Conservation (phyloP, 176 grass and related monocot genomes). For the Themeda triandra region DNA sequence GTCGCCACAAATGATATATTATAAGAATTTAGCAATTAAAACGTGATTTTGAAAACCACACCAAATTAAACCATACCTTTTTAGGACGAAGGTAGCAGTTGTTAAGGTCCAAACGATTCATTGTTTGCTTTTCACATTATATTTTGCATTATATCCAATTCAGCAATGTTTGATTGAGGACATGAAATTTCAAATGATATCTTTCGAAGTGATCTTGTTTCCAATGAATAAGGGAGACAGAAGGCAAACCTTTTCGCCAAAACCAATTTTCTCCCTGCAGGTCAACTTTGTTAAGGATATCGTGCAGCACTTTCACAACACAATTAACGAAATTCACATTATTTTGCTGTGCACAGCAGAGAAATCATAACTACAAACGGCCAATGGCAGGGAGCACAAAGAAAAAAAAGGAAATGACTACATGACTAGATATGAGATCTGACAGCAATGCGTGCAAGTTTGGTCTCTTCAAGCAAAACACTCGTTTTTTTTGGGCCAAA, state of each 20-base stretch:
- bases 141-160: neutral
- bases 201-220: neutral
- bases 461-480: neutral
- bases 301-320: neutral
- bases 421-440: neutral
- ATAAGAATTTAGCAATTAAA: neutral
- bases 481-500: neutral
- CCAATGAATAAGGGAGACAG: neutral
- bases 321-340: neutral
- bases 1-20: neutral
- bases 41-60: neutral
- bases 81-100: neutral
- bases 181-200: neutral
- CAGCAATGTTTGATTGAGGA: neutral
- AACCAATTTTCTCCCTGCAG: neutral
- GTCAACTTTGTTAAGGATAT: neutral
- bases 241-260: neutral
- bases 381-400: neutral
- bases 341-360: neutral
- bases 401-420: neutral
- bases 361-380: neutral
- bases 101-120: neutral
- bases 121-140: neutral
- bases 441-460: neutral
- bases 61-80: neutral